Evolutionary conservation across 1,139 yeast species (phyloP).

Genomic region (Suzukiozyma palmioleophila): DNA sequence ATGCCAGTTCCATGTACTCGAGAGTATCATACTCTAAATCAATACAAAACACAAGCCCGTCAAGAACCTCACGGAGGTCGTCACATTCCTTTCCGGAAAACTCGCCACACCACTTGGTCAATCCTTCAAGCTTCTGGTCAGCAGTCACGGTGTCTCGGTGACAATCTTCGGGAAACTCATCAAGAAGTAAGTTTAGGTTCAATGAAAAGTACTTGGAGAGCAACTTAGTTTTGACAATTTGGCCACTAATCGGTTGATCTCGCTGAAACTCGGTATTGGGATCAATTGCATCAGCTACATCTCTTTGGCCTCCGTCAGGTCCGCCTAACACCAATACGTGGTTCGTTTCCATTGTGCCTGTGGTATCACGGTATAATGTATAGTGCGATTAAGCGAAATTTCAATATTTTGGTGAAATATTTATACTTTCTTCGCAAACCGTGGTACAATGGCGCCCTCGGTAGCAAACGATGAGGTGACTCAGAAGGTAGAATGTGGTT

Average conservation of each 20-base stretch:
- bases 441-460: constrained; percentile 11
- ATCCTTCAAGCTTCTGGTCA: constrained; percentile 10
- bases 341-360: constrained; percentile 21
- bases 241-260: constrained; percentile 22
- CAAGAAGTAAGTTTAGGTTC: constrained; percentile 31
- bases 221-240: constrained; percentile 25
- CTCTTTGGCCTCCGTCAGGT: constrained; percentile 34
- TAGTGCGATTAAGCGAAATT: too few species aligned
- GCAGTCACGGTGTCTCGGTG: constrained; percentile 4
- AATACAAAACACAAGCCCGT: constrained; percentile 36
- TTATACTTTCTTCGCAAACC: too few species aligned
- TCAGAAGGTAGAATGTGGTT: constrained; percentile 3
- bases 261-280: constrained; percentile 1
- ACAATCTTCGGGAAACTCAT: constrained; percentile 30
- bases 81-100: constrained; percentile 24
- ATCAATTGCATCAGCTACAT: constrained; percentile 20
- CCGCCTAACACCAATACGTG: constrained; percentile 38
- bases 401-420: too few species aligned
- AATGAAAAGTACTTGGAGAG: constrained; percentile 31
- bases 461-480: constrained; percentile 5
- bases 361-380: background rate
- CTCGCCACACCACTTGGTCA: constrained; percentile 28
- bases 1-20: constrained; percentile 13
- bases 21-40: constrained; percentile 16
- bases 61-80: constrained; percentile 37